Base-by-base conservation (phyloP, 1,284 basidiomycete genomes). In the Leccinum fuscescens region DNA sequence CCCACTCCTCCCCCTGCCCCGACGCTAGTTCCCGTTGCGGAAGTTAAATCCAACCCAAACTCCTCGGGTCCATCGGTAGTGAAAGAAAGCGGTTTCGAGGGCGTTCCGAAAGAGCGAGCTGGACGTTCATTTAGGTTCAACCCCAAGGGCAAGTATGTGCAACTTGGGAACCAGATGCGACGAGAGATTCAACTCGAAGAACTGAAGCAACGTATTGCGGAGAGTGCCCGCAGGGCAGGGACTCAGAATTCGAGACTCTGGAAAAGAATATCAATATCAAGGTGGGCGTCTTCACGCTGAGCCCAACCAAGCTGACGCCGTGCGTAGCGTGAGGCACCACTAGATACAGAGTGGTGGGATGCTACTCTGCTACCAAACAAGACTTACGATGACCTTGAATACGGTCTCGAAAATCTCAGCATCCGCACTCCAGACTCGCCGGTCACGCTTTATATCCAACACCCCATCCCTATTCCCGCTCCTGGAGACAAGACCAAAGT, bases 341-440 rank as follows among this genome's bases (percentile, higher is more conserved):
- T 96, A 0, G 88, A 87, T 5, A 84, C 90, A 7, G 96, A 99
- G 75, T 99, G 96, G 96, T 99, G 97, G 96, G 97, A 99, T 75
- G 86, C 84, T 33, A 85, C 92, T 0, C 79, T 98, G n/a, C 77
- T 99, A 9, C 89, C 92, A 0, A 85, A 81, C 67, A 86, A 88
- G 73, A 83, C 79, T 1, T 98, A 98, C 73, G 85, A 88, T 57
- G 92, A 94, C 63, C 73, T 96, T 55, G 77, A 73, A 1, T 69
- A 82, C 42, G 88, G 87, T 33, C 67, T 88, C 37, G 75, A 80
- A 24, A 73, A 76, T 31, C 77, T 90, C 58, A 86, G 85, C 54
- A 89, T 92, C 61, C 80, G 84, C 52, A 85, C 78, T 3, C 73
- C 78, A 17, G 85, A 89, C 64, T 90, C 89, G 4, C 92, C 93